Percentiles rank a stretch among this genome's conserved stretches.
phyloP scores from a whole-genome alignment of 176 grass and related monocot species.

The Stipa capillata region DNA sequence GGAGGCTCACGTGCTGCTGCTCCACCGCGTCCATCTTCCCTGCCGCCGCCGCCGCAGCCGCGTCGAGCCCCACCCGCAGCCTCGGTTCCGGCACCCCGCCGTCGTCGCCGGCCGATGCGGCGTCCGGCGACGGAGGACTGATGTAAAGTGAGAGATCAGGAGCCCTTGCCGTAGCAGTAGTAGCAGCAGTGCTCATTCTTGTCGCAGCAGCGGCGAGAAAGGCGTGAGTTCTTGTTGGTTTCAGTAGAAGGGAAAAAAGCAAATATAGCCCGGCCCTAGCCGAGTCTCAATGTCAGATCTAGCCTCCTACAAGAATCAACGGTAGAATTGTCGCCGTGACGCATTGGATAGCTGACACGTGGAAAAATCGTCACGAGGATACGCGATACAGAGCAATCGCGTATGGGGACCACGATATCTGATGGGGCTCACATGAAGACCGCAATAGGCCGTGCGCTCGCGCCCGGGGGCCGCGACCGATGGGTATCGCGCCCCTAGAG shows the following conservation, averaged over 20 bases:
- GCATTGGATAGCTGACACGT: too few species aligned
- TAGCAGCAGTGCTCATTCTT: constrained; percentile 24
- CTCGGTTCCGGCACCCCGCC: constrained; percentile 19
- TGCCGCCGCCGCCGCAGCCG: not conserved
- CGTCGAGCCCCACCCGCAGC: constrained; percentile 30
- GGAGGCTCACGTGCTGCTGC: not conserved
- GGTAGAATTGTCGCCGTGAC: too few species aligned
- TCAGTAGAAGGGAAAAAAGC: not conserved
- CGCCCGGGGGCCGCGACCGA: too few species aligned
- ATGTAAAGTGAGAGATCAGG: constrained; percentile 91
- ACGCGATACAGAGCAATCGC: too few species aligned
- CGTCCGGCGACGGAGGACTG: constrained; percentile 37
- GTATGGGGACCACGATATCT: too few species aligned
- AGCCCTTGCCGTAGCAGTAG: not conserved
- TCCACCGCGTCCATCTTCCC: not conserved
- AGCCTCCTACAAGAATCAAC: too few species aligned
- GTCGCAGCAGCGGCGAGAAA: not conserved
- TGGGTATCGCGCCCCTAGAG: too few species aligned
- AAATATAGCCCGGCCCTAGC: too few species aligned
- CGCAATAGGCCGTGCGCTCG: too few species aligned
- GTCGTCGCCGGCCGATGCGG: not conserved
- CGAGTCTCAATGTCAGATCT: too few species aligned
- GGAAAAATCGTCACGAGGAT: too few species aligned
- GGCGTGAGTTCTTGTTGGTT: not conserved
- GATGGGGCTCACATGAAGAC: too few species aligned